These are phyloP conservation scores for Flagelloscypha sp. DNA, from an alignment of 768 basidiomycete species.

Conservation along the genomic window DNA sequence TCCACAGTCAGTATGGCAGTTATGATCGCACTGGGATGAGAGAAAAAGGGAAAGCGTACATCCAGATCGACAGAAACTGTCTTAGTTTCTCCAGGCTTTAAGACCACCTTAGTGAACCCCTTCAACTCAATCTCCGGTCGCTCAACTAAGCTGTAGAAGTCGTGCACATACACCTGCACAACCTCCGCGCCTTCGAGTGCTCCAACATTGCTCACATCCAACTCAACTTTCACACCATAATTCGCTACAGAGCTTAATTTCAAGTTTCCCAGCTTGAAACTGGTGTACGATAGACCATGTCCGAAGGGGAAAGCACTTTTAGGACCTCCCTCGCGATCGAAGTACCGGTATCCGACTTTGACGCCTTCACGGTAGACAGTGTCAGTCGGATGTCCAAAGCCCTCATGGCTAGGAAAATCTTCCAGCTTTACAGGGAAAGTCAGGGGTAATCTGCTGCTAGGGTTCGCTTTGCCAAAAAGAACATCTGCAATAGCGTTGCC, in stretches of 20 bases:
- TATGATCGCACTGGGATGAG: too few relatives aligned
- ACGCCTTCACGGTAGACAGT: conserved; percentile 27
- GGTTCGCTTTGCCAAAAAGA: conserved; percentile 31
- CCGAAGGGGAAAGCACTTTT: conserved; percentile 28
- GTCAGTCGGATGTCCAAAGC: too few relatives aligned
- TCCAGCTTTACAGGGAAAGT: conserved; percentile 26
- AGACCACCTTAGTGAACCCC: conserved; percentile 25
- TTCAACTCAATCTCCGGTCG: conserved; percentile 20
- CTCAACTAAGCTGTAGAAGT: conserved; percentile 16
- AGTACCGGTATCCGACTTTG: conserved; percentile 28
- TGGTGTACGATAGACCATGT: conserved; percentile 35
- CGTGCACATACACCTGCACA: conserved; percentile 21
- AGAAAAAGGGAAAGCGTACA: too few relatives aligned
- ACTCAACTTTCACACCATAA: conserved; percentile 16
- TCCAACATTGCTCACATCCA: conserved; percentile 24
- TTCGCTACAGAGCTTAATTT: conserved; percentile 12
- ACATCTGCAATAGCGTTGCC: conserved; percentile 30
- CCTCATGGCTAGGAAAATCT: conserved; percentile 35
- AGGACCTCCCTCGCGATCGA: conserved; percentile 21
- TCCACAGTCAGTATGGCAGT: too few relatives aligned
- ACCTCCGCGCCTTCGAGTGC: conserved; percentile 21
- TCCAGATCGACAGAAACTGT: conserved; percentile 19
- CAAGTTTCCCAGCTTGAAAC: conserved; percentile 25
- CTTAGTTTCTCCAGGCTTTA: conserved; percentile 23
- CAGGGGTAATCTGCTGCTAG: conserved; percentile 27